Percentiles rank a stretch among this genome's conserved stretches.
phyloP scores from a whole-genome alignment of 805 yeast genomes.

The Isabelozyma rhagii region DNA sequence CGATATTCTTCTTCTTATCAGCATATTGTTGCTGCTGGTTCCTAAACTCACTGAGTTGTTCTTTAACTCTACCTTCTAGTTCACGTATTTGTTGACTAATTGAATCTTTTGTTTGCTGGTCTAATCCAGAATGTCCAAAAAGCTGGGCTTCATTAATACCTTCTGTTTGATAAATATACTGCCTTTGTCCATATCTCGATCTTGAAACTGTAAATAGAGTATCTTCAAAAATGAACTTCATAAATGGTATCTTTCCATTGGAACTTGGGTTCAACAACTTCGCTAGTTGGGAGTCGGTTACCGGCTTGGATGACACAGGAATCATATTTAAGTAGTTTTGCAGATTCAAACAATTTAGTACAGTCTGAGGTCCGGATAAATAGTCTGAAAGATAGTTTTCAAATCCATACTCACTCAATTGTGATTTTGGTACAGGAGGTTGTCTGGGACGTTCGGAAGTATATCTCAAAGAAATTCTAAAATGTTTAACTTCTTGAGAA shows the following conservation, averaged over 20 bases:
- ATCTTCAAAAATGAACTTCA: slow-evolving; percentile 60
- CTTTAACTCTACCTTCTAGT: background rate
- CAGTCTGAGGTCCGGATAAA: slow-evolving; percentile 68
- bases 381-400: slow-evolving; percentile 77
- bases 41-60: background rate
- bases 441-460: slow-evolving; percentile 15
- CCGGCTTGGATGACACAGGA: slow-evolving; percentile 57
- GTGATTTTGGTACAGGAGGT: slow-evolving; percentile 18
- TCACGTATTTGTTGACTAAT: background rate
- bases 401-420: slow-evolving; percentile 57
- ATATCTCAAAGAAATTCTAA: slow-evolving; percentile 59
- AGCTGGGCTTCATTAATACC: slow-evolving; percentile 24
- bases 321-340: slow-evolving; percentile 45
- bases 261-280: slow-evolving; percentile 26
- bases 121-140: slow-evolving; percentile 31
- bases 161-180: slow-evolving; percentile 43
- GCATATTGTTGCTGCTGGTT: background rate
- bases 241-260: slow-evolving; percentile 45
- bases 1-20: slow-evolving; percentile 1
- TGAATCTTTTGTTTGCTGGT: slow-evolving; percentile 19
- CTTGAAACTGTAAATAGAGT: slow-evolving; percentile 46
- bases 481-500: slow-evolving; percentile 35
- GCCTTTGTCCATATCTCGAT: slow-evolving; percentile 65
- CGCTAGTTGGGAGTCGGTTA: slow-evolving; percentile 39
- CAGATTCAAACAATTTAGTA: slow-evolving; percentile 69